phyloP scores from a whole-genome alignment of 2,329 filamentous ascomycete species.

The Scedosporium boydii region DNA sequence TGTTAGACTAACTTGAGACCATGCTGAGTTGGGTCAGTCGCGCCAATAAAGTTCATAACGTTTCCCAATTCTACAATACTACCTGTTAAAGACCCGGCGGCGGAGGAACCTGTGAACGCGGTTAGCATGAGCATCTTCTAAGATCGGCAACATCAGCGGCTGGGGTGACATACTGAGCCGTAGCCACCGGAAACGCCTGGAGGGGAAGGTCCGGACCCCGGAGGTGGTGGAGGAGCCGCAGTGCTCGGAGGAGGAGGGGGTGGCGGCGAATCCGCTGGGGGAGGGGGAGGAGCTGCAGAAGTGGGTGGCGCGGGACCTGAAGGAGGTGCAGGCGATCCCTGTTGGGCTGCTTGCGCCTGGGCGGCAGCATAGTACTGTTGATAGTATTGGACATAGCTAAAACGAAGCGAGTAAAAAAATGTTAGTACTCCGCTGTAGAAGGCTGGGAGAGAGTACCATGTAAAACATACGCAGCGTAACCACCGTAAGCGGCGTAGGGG shows the following conservation, averaged over 20 bases:
- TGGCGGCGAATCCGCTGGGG: constrained; percentile 49
- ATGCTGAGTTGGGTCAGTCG: not conserved
- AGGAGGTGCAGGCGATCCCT: constrained; percentile 31
- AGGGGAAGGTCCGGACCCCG: constrained; percentile 39
- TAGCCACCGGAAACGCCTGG: constrained; percentile 49
- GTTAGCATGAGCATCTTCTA: constrained; percentile 11
- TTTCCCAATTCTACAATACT: not conserved
- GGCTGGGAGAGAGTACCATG: not conserved
- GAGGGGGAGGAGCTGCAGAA: constrained; percentile 47
- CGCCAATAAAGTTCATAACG: not conserved
- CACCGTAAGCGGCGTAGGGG: constrained; percentile 85
- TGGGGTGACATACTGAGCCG: constrained; percentile 45
- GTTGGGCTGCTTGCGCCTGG: constrained; percentile 37
- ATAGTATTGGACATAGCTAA: constrained; percentile 59
- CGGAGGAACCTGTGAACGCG: constrained; percentile 37
- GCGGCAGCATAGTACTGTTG: constrained; percentile 56
- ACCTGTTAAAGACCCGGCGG: constrained; percentile 37
- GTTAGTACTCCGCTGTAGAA: constrained; percentile 13
- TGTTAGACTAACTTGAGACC: constrained; percentile 1
- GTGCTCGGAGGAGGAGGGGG: constrained; percentile 49
- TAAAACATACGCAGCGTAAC: constrained; percentile 61
- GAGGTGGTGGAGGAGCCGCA: not conserved
- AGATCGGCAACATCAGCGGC: not conserved
- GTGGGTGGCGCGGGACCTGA: constrained; percentile 20
- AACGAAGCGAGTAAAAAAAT: not conserved